phyloP scores from a whole-genome alignment of 2,329 filamentous ascomycete species.

The Aspergillus proliferans region DNA sequence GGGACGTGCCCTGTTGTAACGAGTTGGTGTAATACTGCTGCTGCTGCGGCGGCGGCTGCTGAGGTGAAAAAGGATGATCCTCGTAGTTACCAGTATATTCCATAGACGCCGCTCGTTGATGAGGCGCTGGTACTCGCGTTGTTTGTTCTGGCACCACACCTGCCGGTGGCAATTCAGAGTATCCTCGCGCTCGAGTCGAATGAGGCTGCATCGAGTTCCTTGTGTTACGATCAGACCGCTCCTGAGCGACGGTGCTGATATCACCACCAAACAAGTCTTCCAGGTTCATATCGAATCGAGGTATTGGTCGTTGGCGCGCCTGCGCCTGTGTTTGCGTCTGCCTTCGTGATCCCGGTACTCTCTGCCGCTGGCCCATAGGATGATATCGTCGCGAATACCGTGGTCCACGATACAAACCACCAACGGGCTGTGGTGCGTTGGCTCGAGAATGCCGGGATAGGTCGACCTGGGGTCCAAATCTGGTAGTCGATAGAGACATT shows the following conservation, averaged over 20 bases:
- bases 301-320: conserved; percentile 40
- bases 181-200: conserved; percentile 14
- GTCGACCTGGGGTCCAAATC: conserved; percentile 56
- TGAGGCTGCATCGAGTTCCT: conserved; percentile 22
- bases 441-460: conserved; percentile 16
- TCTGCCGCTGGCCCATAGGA: conserved; percentile 16
- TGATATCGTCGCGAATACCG: conserved; percentile 9
- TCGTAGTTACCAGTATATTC: conserved; percentile 32
- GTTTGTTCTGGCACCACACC: conserved; percentile 18
- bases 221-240: conserved; percentile 24
- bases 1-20: conserved; percentile 29
- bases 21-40: conserved; percentile 29
- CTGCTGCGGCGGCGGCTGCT: conserved; percentile 13
- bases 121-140: conserved; percentile 10
- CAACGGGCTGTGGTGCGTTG: conserved; percentile 7
- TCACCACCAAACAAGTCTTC: conserved; percentile 45
- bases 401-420: conserved; percentile 10
- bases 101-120: conserved; percentile 24
- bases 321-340: conserved; percentile 28
- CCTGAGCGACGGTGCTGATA: conserved; percentile 29
- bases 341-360: conserved; percentile 20
- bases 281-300: conserved; percentile 55
- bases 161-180: conserved; percentile 17
- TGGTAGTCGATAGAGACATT: conserved; percentile 84
- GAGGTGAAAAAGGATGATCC: conserved; percentile 24